Evolutionary conservation across 345 rosid genomes (phyloP).

Genomic region (Brassica rapa): DNA sequence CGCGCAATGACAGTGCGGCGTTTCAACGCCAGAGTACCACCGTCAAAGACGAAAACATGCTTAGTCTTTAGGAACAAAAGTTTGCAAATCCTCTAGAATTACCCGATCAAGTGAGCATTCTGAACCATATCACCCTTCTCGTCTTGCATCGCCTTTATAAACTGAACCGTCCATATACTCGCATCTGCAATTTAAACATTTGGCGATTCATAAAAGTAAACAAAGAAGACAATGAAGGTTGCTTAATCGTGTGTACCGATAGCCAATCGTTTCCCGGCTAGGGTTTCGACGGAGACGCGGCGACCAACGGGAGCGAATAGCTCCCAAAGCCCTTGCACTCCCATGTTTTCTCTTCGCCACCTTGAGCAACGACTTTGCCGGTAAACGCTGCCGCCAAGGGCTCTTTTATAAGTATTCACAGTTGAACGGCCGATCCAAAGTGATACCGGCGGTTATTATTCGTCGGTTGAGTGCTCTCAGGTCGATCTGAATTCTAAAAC

Average conservation of each 20-base stretch:
- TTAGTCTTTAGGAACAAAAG: conserved; percentile 74
- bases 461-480: no score
- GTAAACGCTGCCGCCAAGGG: conserved; percentile 6
- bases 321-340: conserved; percentile 52
- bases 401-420: not conserved
- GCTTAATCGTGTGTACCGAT: conserved; percentile 49
- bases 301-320: conserved; percentile 93
- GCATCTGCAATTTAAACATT: conserved; percentile 54
- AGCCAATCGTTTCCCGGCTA: conserved; percentile 81
- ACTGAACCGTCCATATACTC: conserved; percentile 96
- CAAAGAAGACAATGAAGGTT: not conserved
- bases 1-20: conserved; percentile 93
- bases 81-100: conserved; percentile 92
- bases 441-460: not conserved
- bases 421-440: not conserved
- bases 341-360: conserved; percentile 4
- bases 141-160: conserved; percentile 97
- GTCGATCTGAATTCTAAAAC: no score
- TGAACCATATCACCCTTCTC: conserved; percentile 92
- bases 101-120: conserved; percentile 86
- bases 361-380: not conserved
- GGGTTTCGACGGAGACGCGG: conserved; percentile 93
- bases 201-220: not conserved
- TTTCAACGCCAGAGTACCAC: conserved; percentile 87
- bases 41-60: conserved; percentile 93